A percentile compares a stretch with the other conserved stretches of the same genome.
Conservation (phyloP, 345 rosid species). For the Diplotaxis tenuifolia region DNA sequence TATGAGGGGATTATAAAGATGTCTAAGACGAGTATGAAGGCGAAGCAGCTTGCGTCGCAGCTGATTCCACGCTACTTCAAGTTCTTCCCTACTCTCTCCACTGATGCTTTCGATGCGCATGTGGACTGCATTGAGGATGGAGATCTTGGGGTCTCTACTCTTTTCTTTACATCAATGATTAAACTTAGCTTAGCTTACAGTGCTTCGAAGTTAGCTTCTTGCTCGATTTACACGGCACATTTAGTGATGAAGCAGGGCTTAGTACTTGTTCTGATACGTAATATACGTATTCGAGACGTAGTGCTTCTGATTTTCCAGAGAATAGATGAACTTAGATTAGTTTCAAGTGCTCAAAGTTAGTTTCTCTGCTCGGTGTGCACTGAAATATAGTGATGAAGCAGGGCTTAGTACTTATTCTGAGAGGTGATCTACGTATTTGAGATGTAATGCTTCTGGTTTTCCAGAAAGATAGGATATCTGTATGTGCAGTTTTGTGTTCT, state of each 20-base stretch:
- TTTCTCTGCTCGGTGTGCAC: neutral
- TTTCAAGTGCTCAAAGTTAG: neutral
- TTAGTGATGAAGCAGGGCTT: no score
- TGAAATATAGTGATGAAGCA: neutral
- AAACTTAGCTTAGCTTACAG: neutral
- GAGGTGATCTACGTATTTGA: no score
- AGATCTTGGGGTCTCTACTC: slow-evolving; percentile 84
- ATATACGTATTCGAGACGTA: no score
- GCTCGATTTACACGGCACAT: neutral
- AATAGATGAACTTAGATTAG: neutral
- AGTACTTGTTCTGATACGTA: no score
- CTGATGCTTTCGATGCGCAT: slow-evolving; percentile 70
- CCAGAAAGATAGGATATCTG: no score
- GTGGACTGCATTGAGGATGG: slow-evolving; percentile 91
- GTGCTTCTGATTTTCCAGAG: neutral
- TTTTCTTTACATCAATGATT: no score
- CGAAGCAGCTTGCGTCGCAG: slow-evolving; percentile 96
- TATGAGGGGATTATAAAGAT: slow-evolving; percentile 84
- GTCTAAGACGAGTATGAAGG: slow-evolving; percentile 71
- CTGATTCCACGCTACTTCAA: slow-evolving; percentile 96
- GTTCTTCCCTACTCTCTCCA: slow-evolving; percentile 80
- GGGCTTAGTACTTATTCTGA: no score
- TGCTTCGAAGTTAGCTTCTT: neutral
- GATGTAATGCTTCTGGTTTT: neutral
- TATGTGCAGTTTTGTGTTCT: neutral